Evolutionary conservation across 805 yeast species (phyloP).

Genomic region (Hagleromyces aurorensis): DNA sequence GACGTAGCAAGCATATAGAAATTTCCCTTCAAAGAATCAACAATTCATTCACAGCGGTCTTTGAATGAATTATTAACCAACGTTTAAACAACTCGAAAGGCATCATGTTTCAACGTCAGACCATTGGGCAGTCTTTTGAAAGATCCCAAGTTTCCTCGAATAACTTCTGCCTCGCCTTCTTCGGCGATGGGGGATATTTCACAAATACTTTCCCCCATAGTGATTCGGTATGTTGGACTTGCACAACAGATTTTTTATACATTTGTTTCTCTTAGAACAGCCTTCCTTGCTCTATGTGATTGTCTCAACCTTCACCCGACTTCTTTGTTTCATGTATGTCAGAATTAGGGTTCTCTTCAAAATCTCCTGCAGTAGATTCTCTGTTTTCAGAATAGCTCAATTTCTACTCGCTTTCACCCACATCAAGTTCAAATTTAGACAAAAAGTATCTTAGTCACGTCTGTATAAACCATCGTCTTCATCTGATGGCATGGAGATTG

Average conservation of each 20-base stretch:
- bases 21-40: constrained; percentile 60
- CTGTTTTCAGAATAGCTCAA: constrained; percentile 17
- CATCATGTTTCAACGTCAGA: constrained; percentile 89
- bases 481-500: constrained; percentile 29
- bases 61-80: constrained; percentile 78
- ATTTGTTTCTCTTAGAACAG: constrained; percentile 74
- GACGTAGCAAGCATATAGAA: constrained; percentile 81
- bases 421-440: constrained; percentile 15
- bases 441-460: constrained; percentile 4
- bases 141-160: constrained; percentile 81
- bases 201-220: constrained; percentile 90
- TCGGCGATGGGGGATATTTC: constrained; percentile 72
- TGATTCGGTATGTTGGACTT: constrained; percentile 75
- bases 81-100: constrained; percentile 92
- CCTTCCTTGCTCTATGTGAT: constrained; percentile 76
- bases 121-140: constrained; percentile 67
- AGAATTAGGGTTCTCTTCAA: constrained; percentile 22
- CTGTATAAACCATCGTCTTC: constrained; percentile 23
- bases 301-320: constrained; percentile 31
- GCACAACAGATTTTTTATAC: constrained; percentile 77
- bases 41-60: constrained; percentile 67
- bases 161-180: constrained; percentile 65
- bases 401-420: constrained; percentile 18
- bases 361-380: constrained; percentile 14
- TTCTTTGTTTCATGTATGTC: constrained; percentile 28